A percentile compares a stretch with the other conserved stretches of the same genome.
Evolutionary conservation across 345 rosid species (phyloP).

Genomic region (Tarenaya hassleriana): DNA sequence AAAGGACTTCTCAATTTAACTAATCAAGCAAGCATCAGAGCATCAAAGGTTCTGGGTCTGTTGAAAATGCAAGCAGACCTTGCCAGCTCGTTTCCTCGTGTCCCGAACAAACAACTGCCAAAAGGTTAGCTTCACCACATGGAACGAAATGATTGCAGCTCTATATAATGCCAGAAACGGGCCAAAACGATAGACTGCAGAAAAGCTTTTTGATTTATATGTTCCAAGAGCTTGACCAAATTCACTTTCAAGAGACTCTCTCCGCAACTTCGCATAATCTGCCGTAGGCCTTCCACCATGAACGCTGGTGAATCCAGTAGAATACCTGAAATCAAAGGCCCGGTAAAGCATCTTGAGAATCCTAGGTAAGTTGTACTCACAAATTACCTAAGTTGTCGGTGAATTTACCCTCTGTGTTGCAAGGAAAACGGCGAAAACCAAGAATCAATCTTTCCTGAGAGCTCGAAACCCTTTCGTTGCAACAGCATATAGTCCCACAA

Average conservation of each 20-base stretch:
- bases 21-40: background rate
- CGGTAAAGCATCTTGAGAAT: constrained; percentile 3
- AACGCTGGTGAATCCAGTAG: constrained; percentile 55
- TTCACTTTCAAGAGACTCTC: constrained; percentile 93
- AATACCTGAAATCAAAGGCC: constrained; percentile 39
- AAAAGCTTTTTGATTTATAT: constrained; percentile 54
- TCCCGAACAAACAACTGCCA: constrained; percentile 67
- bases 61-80: constrained; percentile 32
- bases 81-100: constrained; percentile 62
- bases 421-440: constrained; percentile 28
- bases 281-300: constrained; percentile 80
- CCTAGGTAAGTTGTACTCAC: background rate
- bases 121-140: constrained; percentile 65
- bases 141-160: constrained; percentile 74
- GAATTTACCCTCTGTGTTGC: constrained; percentile 43
- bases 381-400: background rate
- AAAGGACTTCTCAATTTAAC: background rate
- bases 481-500: constrained; percentile 16
- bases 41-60: background rate
- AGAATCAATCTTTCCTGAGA: constrained; percentile 21
- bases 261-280: constrained; percentile 81
- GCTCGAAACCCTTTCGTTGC: constrained; percentile 19
- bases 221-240: constrained; percentile 68
- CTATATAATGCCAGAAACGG: constrained; percentile 87
- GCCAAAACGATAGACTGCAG: constrained; percentile 58